Percentiles rank a stretch among this genome's conserved stretches.
Evolutionary conservation across 768 basidiomycete genomes (phyloP).

Genomic region (Termitomyces sp.): DNA sequence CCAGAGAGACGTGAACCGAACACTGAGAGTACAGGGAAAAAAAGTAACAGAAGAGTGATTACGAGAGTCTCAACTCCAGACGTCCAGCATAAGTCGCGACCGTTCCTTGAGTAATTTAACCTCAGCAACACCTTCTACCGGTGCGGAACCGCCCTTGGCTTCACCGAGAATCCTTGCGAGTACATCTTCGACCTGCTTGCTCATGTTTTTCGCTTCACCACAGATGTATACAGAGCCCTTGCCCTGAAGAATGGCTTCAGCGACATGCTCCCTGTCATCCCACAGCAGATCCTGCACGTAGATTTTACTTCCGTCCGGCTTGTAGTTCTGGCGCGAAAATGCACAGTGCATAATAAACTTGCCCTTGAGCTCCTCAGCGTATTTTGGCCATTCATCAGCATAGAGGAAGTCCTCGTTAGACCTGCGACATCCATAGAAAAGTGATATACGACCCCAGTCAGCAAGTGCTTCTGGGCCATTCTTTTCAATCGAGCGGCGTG

Average conservation of each 20-base stretch:
- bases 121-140: slow-evolving; percentile 87
- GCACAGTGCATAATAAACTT: slow-evolving; percentile 88
- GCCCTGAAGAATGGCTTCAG: slow-evolving; percentile 85
- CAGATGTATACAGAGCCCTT: slow-evolving; percentile 98
- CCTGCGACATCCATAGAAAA: slow-evolving; percentile 95
- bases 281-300: slow-evolving; percentile 98
- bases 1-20: slow-evolving; percentile 6
- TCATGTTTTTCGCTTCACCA: slow-evolving; percentile 96
- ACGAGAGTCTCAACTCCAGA: slow-evolving; percentile 62
- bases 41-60: slow-evolving; percentile 4
- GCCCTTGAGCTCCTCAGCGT: slow-evolving; percentile 79
- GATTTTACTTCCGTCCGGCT: slow-evolving; percentile 89
- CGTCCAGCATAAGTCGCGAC: slow-evolving; percentile 80
- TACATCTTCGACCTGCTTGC: slow-evolving; percentile 89
- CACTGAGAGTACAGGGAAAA: slow-evolving; percentile 1
- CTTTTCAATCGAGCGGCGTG: slow-evolving; percentile 91
- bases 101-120: slow-evolving; percentile 94
- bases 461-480: slow-evolving; percentile 88
- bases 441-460: slow-evolving; percentile 92
- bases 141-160: slow-evolving; percentile 86
- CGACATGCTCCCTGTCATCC: slow-evolving; percentile 79
- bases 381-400: slow-evolving; percentile 91
- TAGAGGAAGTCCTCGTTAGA: slow-evolving; percentile 91
- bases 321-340: slow-evolving; percentile 89
- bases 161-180: slow-evolving; percentile 82